Evolutionary conservation across 352 stramenopile genomes (phyloP).

Genomic region (Phytopythium mirpurense): DNA sequence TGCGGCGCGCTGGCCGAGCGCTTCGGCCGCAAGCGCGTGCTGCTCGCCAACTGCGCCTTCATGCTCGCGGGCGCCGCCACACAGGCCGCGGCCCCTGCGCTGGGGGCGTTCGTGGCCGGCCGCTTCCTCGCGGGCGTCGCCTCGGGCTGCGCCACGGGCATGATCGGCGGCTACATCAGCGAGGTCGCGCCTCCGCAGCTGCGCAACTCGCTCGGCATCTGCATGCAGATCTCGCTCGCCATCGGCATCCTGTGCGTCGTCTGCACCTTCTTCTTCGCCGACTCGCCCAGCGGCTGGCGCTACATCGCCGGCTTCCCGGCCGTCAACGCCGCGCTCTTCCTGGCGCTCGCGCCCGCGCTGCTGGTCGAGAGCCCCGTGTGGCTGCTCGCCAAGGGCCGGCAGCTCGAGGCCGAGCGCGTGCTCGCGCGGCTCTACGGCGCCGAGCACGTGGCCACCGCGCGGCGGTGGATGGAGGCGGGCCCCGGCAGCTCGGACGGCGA

Average conservation of each 20-base stretch:
- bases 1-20: slow-evolving; percentile 19
- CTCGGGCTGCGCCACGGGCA: slow-evolving; percentile 18
- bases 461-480: slow-evolving; percentile 20
- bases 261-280: slow-evolving; percentile 29
- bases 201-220: slow-evolving; percentile 20
- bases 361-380: slow-evolving; percentile 17
- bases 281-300: slow-evolving; percentile 26
- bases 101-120: slow-evolving; percentile 16
- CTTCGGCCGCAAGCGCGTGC: slow-evolving; percentile 26
- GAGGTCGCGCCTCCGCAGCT: slow-evolving; percentile 28
- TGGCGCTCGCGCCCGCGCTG: slow-evolving; percentile 14
- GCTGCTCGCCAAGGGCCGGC: slow-evolving; percentile 18
- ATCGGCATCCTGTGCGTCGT: slow-evolving; percentile 21
- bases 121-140: slow-evolving; percentile 26
- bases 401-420: slow-evolving; percentile 12
- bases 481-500: slow-evolving; percentile 2
- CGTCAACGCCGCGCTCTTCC: slow-evolving; percentile 17
- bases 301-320: slow-evolving; percentile 32
- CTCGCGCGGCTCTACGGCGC: slow-evolving; percentile 20
- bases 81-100: slow-evolving; percentile 8
- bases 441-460: slow-evolving; percentile 17
- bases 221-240: slow-evolving; percentile 21
- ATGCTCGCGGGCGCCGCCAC: slow-evolving; percentile 23
- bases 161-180: slow-evolving; percentile 20
- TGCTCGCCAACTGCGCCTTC: slow-evolving; percentile 14